A percentile compares a stretch with the other conserved stretches of the same genome.
Conservation (phyloP, 257 asterid genomes). For the Fraxinus anomala region DNA sequence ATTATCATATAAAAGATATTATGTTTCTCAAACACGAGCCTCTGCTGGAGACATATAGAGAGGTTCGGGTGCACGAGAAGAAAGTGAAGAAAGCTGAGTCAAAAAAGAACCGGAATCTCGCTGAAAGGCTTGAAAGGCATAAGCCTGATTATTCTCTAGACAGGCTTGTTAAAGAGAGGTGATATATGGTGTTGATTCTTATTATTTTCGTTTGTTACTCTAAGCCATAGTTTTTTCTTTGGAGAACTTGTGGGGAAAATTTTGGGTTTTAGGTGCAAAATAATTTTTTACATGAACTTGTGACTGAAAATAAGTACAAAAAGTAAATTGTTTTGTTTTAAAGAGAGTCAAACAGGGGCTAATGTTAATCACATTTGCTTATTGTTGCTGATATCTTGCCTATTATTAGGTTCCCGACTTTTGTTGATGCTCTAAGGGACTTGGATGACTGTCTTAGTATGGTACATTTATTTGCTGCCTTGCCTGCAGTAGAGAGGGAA, state of each 20-base stretch:
- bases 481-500: slow-evolving; percentile 89
- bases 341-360: neutral
- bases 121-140: slow-evolving; percentile 70
- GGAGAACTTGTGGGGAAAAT: no score
- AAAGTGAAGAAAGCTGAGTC: slow-evolving; percentile 82
- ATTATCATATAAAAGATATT: slow-evolving; percentile 87
- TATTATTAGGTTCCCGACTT: slow-evolving; percentile 74
- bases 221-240: no score
- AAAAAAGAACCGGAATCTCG: slow-evolving; percentile 83
- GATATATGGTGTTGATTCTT: neutral
- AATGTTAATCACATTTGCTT: neutral
- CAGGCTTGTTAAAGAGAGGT: slow-evolving; percentile 90
- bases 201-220: neutral
- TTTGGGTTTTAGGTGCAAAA: no score
- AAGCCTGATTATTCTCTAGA: slow-evolving; percentile 84
- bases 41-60: slow-evolving; percentile 76
- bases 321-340: no score
- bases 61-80: slow-evolving; percentile 66
- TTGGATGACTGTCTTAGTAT: slow-evolving; percentile 94
- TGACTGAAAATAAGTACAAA: no score
- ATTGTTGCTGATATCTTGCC: neutral
- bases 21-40: slow-evolving; percentile 88
- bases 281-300: no score
- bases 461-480: slow-evolving; percentile 96
- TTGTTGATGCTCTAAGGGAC: slow-evolving; percentile 89